Evolutionary conservation across 164 flowering plant genomes (phyloP).

Genomic region (Piper betle): DNA sequence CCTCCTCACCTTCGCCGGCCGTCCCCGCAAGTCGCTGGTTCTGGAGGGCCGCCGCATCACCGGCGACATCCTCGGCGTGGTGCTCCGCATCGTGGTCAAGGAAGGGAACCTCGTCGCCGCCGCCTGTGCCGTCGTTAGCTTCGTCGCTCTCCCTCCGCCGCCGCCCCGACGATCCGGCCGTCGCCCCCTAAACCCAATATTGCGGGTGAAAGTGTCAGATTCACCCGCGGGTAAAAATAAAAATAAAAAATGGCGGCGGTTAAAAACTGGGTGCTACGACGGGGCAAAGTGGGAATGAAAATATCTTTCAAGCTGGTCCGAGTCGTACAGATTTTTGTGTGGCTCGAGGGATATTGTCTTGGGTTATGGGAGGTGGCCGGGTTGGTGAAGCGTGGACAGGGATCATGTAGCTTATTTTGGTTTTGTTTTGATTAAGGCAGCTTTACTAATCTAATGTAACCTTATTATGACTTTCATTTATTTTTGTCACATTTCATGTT

Average conservation of each 20-base stretch:
- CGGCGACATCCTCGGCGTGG: constrained; percentile 34
- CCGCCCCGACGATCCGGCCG: neutral
- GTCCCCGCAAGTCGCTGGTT: constrained; percentile 42
- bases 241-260: neutral
- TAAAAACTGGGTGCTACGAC: neutral
- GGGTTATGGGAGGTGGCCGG: too few species aligned
- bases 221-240: neutral
- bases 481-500: too few species aligned
- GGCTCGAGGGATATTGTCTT: neutral
- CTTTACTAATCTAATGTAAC: too few species aligned
- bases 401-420: too few species aligned
- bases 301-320: neutral
- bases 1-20: constrained; percentile 55
- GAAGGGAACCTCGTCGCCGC: constrained; percentile 29
- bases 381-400: too few species aligned
- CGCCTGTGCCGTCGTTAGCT: constrained; percentile 29
- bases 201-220: neutral
- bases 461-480: too few species aligned
- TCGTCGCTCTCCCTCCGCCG: constrained; percentile 13
- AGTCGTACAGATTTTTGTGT: neutral
- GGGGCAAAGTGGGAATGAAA: neutral
- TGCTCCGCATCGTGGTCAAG: constrained; percentile 25
- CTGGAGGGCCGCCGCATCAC: constrained; percentile 50
- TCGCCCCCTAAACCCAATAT: neutral
- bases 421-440: too few species aligned